Conservation (phyloP, 2,329 filamentous ascomycete genomes). For the Cyphellophora europaea region DNA sequence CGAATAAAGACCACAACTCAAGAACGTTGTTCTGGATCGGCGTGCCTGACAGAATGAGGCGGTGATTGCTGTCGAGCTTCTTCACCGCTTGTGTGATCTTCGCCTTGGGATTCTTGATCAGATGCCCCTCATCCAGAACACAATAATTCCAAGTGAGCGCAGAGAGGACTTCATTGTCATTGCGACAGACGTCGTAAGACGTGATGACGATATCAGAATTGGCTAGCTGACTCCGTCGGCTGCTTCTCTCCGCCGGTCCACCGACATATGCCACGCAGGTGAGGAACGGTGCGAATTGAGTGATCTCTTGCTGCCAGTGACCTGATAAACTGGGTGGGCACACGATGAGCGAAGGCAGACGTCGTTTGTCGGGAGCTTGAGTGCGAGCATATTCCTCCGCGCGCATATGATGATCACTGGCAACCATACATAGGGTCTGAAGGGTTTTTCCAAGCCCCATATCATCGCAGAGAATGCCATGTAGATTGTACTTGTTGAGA, state of each 20-base stretch:
- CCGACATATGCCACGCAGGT: constrained; percentile 85
- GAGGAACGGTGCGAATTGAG: constrained; percentile 89
- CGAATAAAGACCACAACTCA: constrained; percentile 94
- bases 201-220: constrained; percentile 90
- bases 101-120: constrained; percentile 97
- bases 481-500: constrained; percentile 93
- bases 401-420: constrained; percentile 90
- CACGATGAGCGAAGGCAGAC: constrained; percentile 83
- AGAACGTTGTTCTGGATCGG: constrained; percentile 97
- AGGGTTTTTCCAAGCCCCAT: constrained; percentile 98
- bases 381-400: constrained; percentile 85
- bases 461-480: constrained; percentile 96
- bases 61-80: constrained; percentile 79
- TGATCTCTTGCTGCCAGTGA: constrained; percentile 98
- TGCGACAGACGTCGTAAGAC: constrained; percentile 95
- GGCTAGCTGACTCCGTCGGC: constrained; percentile 58
- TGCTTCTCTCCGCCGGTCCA: constrained; percentile 68
- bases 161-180: constrained; percentile 77
- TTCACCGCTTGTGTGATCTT: constrained; percentile 95
- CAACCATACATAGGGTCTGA: constrained; percentile 95
- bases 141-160: constrained; percentile 94
- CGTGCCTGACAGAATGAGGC: constrained; percentile 90
- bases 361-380: constrained; percentile 64
- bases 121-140: constrained; percentile 90
- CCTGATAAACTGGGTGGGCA: constrained; percentile 94